Base-by-base conservation (phyloP, 2,329 filamentous ascomycete species). In the Diatrype stigma region DNA sequence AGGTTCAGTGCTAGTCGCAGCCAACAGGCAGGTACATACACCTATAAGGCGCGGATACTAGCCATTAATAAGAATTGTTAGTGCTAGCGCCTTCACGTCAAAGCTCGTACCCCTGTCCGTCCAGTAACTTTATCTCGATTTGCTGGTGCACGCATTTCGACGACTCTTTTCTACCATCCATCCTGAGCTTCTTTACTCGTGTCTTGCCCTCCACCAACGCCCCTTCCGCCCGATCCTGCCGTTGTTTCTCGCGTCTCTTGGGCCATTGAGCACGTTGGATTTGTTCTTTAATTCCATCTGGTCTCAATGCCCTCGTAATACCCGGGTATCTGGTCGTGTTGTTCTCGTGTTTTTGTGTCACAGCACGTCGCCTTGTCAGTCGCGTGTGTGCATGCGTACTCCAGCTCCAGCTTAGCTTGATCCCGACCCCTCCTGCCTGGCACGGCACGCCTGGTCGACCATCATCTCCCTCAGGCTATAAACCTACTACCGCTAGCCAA, bases 11-110 rank as follows among this genome's bases (percentile, higher is more conserved):
- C 6, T 30, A 30, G 26, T 10, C 5, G 5, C 10, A 30, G 10
- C 26, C 10, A 30, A 30, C 26, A n/a, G n/a, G n/a, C n/a, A n/a
- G n/a, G n/a, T n/a, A n/a, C n/a, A n/a, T n/a, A n/a, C n/a, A n/a
- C n/a, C n/a, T n/a, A n/a, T n/a, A n/a, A n/a, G n/a, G n/a, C n/a
- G n/a, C n/a, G n/a, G n/a, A n/a, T n/a, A n/a, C n/a, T n/a, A n/a
- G n/a, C n/a, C n/a, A n/a, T n/a, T 37, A 37, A 37, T 37, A 37
- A 17, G 34, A 61, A 62, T 61, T 67, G 65, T 66, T 62, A 63
- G 58, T 59, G 55, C 60, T 57, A 62, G 56, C 55, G 51, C 44
- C 40, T 45, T 51, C 50, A 50, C 49, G 50, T 48, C 48, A 45
- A 56, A 56, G n/a, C 26, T 30, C 57, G 26, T 45, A 30, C 16